These are phyloP conservation scores for Amylostereum areolatum DNA, from an alignment of 1,284 basidiomycete species.

Conservation along the genomic window DNA sequence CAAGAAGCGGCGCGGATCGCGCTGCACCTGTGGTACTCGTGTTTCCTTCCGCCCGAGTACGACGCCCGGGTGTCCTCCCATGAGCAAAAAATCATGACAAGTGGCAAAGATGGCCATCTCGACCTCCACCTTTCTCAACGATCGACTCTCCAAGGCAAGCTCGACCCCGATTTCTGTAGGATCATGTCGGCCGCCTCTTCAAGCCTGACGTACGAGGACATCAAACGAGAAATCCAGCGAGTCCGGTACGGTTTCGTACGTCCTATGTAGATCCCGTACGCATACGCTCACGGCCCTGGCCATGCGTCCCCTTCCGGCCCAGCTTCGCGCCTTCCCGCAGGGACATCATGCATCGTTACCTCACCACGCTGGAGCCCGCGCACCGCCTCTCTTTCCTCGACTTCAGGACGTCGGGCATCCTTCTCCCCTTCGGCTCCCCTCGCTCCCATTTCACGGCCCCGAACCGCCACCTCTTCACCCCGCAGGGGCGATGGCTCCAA, in stretches of 20 bases:
- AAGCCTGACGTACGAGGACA: background rate
- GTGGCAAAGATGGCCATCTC: background rate
- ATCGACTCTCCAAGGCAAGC: too few relatives aligned
- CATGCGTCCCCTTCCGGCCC: background rate
- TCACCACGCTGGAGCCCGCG: slow-evolving; percentile 24
- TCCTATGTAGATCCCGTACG: background rate
- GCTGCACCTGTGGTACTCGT: slow-evolving; percentile 39
- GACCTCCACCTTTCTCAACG: too few relatives aligned
- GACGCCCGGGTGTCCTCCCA: slow-evolving; percentile 10
- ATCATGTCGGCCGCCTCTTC: too few relatives aligned
- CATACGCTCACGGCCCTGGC: background rate
- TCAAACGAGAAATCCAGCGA: background rate
- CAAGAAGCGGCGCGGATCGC: slow-evolving; percentile 30
- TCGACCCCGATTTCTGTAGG: too few relatives aligned
- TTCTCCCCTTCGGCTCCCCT: slow-evolving; percentile 35
- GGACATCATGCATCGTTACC: slow-evolving; percentile 27
- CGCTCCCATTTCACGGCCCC: slow-evolving; percentile 28
- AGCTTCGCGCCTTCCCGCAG: slow-evolving; percentile 22
- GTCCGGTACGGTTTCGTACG: slow-evolving; percentile 1
- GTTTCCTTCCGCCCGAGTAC: slow-evolving; percentile 29
- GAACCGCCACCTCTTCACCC: slow-evolving; percentile 32
- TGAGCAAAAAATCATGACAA: background rate
- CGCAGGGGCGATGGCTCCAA: slow-evolving; percentile 23
- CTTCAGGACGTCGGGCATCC: slow-evolving; percentile 32
- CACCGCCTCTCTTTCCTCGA: slow-evolving; percentile 33